Evolutionary conservation across 2,329 filamentous ascomycete genomes (phyloP).

Genomic region (Zymoseptoria ardabiliae): DNA sequence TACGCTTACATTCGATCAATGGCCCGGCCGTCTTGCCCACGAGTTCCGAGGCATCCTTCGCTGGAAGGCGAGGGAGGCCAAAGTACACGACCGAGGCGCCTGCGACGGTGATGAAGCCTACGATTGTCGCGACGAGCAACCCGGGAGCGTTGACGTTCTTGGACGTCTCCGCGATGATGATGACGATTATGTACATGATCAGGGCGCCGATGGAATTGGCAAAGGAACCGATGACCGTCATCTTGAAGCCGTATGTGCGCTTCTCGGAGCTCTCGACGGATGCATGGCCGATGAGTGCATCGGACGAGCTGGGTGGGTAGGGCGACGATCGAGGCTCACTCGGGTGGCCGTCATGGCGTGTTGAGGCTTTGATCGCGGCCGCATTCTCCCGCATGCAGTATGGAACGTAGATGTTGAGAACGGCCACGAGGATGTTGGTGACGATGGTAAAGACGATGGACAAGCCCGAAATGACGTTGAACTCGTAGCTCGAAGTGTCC

Average conservation of each 20-base stretch:
- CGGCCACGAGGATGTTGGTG: constrained; percentile 7
- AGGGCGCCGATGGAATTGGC: constrained; percentile 8
- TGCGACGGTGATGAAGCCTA: constrained; percentile 6
- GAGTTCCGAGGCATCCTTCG: too few species aligned
- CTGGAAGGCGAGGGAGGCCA: constrained; percentile 2
- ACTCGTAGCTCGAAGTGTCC: constrained; percentile 2
- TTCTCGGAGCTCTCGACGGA: constrained; percentile 3
- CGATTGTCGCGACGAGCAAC: constrained; percentile 2
- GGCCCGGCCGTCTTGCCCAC: too few species aligned
- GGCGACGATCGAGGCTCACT: background rate
- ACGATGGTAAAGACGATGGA: constrained; percentile 7
- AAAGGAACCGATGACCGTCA: constrained; percentile 5
- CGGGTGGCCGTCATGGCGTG: background rate
- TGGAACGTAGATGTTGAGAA: constrained; percentile 8
- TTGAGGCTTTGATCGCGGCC: background rate
- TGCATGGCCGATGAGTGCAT: background rate
- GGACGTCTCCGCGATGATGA: constrained; percentile 5
- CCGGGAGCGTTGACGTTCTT: constrained; percentile 5
- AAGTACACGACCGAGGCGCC: constrained; percentile 2
- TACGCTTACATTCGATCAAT: background rate
- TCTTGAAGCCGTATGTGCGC: constrained; percentile 9
- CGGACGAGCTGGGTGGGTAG: background rate
- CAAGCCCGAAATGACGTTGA: constrained; percentile 5
- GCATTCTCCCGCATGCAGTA: constrained; percentile 7
- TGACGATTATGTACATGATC: constrained; percentile 9